phyloP scores from a whole-genome alignment of 768 basidiomycete genomes.

The Tulasnella sp. region DNA sequence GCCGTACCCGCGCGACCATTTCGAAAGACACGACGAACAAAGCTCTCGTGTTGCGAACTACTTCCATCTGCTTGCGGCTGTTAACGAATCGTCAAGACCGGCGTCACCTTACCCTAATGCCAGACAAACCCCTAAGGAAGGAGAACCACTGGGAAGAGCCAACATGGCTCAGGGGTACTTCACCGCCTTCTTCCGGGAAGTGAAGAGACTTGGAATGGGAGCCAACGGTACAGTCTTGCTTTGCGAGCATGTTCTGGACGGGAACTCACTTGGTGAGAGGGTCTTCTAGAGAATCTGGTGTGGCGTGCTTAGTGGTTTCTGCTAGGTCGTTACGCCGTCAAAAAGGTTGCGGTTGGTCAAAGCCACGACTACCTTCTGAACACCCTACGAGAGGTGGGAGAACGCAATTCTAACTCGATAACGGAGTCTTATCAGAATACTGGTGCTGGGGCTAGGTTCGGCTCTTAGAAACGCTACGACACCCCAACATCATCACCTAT shows the following conservation, averaged over 20 bases:
- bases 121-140: background rate
- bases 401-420: background rate
- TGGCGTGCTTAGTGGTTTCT: background rate
- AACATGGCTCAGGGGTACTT: constrained; percentile 89
- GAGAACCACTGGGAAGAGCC: constrained; percentile 32
- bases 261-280: constrained; percentile 60
- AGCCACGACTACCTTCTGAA: constrained; percentile 75
- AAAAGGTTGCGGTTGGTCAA: constrained; percentile 91
- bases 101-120: constrained; percentile 32
- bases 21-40: constrained; percentile 27
- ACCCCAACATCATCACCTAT: constrained; percentile 90
- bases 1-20: constrained; percentile 2
- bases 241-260: constrained; percentile 84
- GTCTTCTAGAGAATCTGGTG: background rate
- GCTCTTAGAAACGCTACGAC: constrained; percentile 71
- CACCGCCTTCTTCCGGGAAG: constrained; percentile 83
- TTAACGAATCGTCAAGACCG: constrained; percentile 53
- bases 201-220: constrained; percentile 83
- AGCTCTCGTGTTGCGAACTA: constrained; percentile 59
- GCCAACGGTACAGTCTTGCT: constrained; percentile 85
- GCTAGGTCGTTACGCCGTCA: constrained; percentile 78
- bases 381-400: constrained; percentile 58
- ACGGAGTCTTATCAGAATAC: background rate
- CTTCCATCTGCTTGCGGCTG: constrained; percentile 61
- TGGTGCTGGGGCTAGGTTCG: constrained; percentile 42